Conservation (phyloP, 2,329 filamentous ascomycete species). For the Dothidotthia symphoricarpi region DNA sequence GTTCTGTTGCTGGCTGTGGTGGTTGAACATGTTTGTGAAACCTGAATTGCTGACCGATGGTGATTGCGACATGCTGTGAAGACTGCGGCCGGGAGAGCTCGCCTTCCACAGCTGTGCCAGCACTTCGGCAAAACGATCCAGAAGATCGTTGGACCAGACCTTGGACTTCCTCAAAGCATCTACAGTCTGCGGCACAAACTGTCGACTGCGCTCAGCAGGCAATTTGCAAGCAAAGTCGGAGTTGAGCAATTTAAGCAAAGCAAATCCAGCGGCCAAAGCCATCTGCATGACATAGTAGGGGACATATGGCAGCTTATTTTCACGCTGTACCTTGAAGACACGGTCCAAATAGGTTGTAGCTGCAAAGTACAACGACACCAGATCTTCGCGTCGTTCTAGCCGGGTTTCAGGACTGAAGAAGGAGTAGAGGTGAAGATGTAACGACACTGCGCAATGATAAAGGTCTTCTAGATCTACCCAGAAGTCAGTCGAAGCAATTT, state of each 20-base stretch:
- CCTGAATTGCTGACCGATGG: slow-evolving; percentile 35
- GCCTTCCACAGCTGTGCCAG: slow-evolving; percentile 84
- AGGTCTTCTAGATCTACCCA: slow-evolving; percentile 51
- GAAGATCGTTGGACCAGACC: slow-evolving; percentile 73
- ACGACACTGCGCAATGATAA: slow-evolving; percentile 68
- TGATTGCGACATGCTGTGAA: slow-evolving; percentile 40
- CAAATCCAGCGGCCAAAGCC: slow-evolving; percentile 77
- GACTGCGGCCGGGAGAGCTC: slow-evolving; percentile 39
- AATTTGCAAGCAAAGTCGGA: slow-evolving; percentile 67
- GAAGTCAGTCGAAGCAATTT: slow-evolving; percentile 46
- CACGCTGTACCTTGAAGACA: slow-evolving; percentile 53
- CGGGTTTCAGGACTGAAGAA: slow-evolving; percentile 78
- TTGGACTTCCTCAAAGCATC: slow-evolving; percentile 69
- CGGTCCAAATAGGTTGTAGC: slow-evolving; percentile 66
- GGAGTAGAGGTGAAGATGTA: slow-evolving; percentile 74
- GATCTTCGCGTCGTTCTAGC: slow-evolving; percentile 58
- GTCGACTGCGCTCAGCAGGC: slow-evolving; percentile 64
- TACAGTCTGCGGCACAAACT: slow-evolving; percentile 70
- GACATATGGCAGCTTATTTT: slow-evolving; percentile 62
- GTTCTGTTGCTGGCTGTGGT: slow-evolving; percentile 23
- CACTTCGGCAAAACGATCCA: slow-evolving; percentile 77
- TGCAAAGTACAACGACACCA: slow-evolving; percentile 73
- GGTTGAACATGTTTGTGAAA: slow-evolving; percentile 36
- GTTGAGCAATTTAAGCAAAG: slow-evolving; percentile 72
- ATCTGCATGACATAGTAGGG: slow-evolving; percentile 81